phyloP scores from a whole-genome alignment of 495 filamentous ascomycete species.

The Annulohypoxylon stygium region DNA sequence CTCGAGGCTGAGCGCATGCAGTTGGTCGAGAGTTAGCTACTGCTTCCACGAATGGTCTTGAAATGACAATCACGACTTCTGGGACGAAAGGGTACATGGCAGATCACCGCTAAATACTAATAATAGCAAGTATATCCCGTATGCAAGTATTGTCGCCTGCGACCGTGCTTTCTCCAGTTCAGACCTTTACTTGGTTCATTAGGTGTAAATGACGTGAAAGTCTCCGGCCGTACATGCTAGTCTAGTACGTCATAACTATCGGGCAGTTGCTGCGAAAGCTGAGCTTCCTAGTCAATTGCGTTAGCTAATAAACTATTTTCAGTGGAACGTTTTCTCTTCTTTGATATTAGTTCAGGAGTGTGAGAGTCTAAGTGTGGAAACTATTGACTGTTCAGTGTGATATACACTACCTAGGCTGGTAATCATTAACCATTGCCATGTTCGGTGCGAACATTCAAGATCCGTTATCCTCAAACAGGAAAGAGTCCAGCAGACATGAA shows the following conservation, averaged over 20 bases:
- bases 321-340: conserved; percentile 24
- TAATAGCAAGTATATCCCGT: conserved; percentile 15
- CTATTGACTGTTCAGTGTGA: conserved; percentile 12
- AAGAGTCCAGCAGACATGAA: conserved; percentile 19
- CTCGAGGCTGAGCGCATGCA: conserved; percentile 39
- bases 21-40: conserved; percentile 16
- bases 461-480: conserved; percentile 10
- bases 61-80: conserved; percentile 12
- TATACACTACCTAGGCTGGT: conserved; percentile 1
- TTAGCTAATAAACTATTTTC: conserved; percentile 28
- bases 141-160: neutral
- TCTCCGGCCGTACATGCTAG: conserved; percentile 7
- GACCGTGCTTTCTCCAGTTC: conserved; percentile 19
- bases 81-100: conserved; percentile 21
- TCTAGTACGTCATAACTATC: conserved; percentile 43
- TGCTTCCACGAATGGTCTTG: neutral
- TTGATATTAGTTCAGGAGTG: conserved; percentile 7
- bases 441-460: conserved; percentile 21
- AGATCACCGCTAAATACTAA: neutral
- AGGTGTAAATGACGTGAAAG: conserved; percentile 43
- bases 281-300: neutral
- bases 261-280: conserved; percentile 12
- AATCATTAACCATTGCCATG: conserved; percentile 18
- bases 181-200: conserved; percentile 18
- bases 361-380: neutral